Conservation (phyloP, 2,329 filamentous ascomycete species). For the Capronia coronata region DNA sequence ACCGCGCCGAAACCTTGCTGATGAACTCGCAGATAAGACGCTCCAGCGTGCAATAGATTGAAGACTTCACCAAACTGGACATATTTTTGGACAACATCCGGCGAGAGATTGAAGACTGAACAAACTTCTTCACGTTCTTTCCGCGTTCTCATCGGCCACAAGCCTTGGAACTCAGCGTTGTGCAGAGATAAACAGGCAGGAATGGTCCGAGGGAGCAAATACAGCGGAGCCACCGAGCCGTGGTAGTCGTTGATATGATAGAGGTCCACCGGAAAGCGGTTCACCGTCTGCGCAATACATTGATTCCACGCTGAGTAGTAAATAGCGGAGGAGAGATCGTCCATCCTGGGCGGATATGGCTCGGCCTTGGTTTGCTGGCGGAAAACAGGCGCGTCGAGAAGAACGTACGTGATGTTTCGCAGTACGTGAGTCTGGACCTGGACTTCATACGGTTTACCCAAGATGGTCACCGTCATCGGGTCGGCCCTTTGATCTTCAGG, state of each 20-base stretch:
- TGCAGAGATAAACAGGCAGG: conserved; percentile 60
- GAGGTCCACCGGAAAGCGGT: conserved; percentile 57
- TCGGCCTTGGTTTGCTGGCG: conserved; percentile 57
- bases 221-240: conserved; percentile 57
- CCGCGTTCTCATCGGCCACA: conserved; percentile 60
- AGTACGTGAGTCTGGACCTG: conserved; percentile 58
- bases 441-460: conserved; percentile 55
- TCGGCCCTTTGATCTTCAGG: conserved; percentile 54
- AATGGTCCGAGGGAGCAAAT: conserved; percentile 57
- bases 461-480: conserved; percentile 56
- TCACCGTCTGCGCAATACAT: conserved; percentile 59
- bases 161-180: conserved; percentile 63
- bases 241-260: conserved; percentile 64
- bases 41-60: conserved; percentile 61
- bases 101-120: conserved; percentile 56
- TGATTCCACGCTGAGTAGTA: conserved; percentile 67
- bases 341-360: conserved; percentile 62
- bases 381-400: conserved; percentile 62
- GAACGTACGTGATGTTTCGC: conserved; percentile 62
- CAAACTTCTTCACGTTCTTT: conserved; percentile 59
- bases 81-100: conserved; percentile 53
- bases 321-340: conserved; percentile 61
- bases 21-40: conserved; percentile 59
- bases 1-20: conserved; percentile 63
- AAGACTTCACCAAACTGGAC: conserved; percentile 64